These are phyloP conservation scores for Fragilaria crotonensis DNA, from an alignment of 108 stramenopile genomes.

Conservation along the genomic window DNA sequence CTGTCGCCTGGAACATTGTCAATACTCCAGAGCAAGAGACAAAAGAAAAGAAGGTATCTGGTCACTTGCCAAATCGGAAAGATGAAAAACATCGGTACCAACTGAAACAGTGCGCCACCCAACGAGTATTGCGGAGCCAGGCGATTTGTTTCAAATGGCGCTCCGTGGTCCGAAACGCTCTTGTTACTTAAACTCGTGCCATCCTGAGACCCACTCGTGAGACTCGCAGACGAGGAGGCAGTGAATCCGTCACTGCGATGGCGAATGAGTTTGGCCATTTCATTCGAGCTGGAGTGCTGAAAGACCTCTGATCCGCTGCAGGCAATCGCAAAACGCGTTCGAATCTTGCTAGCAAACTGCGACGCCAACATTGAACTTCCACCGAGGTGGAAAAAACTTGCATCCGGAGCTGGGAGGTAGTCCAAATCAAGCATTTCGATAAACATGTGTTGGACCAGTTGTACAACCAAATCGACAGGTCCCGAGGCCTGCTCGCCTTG, in stretches of 20 bases:
- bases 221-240: no score
- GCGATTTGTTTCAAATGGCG: constrained; percentile 15
- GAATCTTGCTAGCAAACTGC: constrained; percentile 42
- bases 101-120: constrained; percentile 19
- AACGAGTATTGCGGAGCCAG: constrained; percentile 10
- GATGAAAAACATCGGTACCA: constrained; percentile 29
- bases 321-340: constrained; percentile 26
- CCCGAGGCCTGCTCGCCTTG: constrained; percentile 1
- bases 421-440: constrained; percentile 43
- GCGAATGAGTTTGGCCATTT: constrained; percentile 32
- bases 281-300: constrained; percentile 29
- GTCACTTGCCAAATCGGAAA: constrained; percentile 42
- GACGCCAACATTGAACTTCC: constrained; percentile 50
- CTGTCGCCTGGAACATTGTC: constrained; percentile 22
- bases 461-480: constrained; percentile 28
- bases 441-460: constrained; percentile 33
- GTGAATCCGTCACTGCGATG: no score
- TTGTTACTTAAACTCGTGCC: no score
- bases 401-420: constrained; percentile 35
- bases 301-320: constrained; percentile 52
- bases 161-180: no score
- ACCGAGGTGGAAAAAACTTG: constrained; percentile 54
- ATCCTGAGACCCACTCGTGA: no score
- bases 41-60: constrained; percentile 44
- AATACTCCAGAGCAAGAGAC: constrained; percentile 19